These are phyloP conservation scores for Xylariaceae sp. DNA, from an alignment of 2,329 filamentous ascomycete species.

Conservation along the genomic window DNA sequence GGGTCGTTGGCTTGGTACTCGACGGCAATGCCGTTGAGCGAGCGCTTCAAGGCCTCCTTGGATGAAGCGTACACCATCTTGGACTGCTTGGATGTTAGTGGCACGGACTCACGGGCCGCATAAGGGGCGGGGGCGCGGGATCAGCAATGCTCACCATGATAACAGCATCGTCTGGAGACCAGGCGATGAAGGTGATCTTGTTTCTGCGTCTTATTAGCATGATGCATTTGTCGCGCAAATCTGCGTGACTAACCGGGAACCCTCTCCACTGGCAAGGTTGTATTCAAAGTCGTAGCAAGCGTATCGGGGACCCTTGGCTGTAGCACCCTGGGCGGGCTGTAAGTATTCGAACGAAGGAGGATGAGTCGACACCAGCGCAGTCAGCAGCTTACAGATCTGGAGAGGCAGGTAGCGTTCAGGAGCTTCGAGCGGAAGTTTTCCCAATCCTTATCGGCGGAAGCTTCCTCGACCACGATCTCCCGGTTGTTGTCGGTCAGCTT, in stretches of 20 bases:
- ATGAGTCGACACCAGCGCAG: neutral
- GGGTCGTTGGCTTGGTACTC: constrained; percentile 81
- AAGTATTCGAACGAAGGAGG: constrained; percentile 33
- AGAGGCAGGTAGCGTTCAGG: constrained; percentile 66
- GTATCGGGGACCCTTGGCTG: constrained; percentile 69
- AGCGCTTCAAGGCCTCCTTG: constrained; percentile 78
- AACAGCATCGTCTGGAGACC: constrained; percentile 75
- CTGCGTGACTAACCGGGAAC: constrained; percentile 49
- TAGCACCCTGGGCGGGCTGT: constrained; percentile 43
- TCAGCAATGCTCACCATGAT: constrained; percentile 56
- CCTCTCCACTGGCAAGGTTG: constrained; percentile 65
- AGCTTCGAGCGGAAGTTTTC: constrained; percentile 72
- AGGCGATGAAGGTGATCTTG: constrained; percentile 75
- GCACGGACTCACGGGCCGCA: neutral
- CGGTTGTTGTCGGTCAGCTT: constrained; percentile 80
- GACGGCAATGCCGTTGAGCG: constrained; percentile 66
- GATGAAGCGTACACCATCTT: constrained; percentile 90
- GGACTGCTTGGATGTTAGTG: constrained; percentile 41
- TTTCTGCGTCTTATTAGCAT: constrained; percentile 43
- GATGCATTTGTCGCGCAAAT: constrained; percentile 27
- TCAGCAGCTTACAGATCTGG: constrained; percentile 51
- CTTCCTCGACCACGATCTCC: constrained; percentile 74
- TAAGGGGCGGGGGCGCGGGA: neutral
- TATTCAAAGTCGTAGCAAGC: constrained; percentile 84
- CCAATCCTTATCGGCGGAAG: constrained; percentile 62